Base-by-base conservation (phyloP, 2,329 filamentous ascomycete genomes). In the Venturia oleaginea region DNA sequence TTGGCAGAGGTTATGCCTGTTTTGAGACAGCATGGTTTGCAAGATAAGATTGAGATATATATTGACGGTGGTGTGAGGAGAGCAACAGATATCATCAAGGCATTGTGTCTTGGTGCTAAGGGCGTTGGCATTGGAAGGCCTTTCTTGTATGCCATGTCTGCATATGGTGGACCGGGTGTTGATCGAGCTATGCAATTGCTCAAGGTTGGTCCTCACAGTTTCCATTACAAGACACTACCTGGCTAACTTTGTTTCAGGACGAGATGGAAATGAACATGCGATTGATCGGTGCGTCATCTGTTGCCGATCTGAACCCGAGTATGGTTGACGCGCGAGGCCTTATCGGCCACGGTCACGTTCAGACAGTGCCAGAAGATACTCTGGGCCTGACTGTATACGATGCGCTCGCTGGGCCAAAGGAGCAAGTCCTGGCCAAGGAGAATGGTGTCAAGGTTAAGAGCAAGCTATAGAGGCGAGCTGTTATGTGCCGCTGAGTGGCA, bases 241-340 rank as follows among this genome's bases (percentile, higher is more conserved):
- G 17, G 24, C 54, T 38, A 24, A 76, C 76, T 79, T 96, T 65
- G 83, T 96, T 69, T 1, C 92, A 90, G 79, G 94, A 97, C 72
- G 94, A 99, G 82, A 90, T 99, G 85, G 92, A 95, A 79, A 97
- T 97, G 93, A 94, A 93, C 73, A 97, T 99, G 94, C 86, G 94
- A 7, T 79, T 99, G 67, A 91, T 99, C 69, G 94, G 94, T 11
- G 90, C 86, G 66, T 84, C 82, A 24, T 86, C 78, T 66, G 76
- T 99, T 38, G 85, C 86, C 42, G 86, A 99, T 69, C 78, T 99
- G 67, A 90, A 89, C 67, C 88, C 92, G 0, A 86, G 86, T 32
- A 78, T 99, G 75, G 75, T 99, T 24, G 94, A 99, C 73, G 84
- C 85, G 0, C 80, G 89, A 66, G 90, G 88, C 2, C 73, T 97